A percentile compares a stretch with the other conserved stretches of the same genome.
Conservation (phyloP, 192 early-diverging fungal genomes). For the Entomortierella parvispora region DNA sequence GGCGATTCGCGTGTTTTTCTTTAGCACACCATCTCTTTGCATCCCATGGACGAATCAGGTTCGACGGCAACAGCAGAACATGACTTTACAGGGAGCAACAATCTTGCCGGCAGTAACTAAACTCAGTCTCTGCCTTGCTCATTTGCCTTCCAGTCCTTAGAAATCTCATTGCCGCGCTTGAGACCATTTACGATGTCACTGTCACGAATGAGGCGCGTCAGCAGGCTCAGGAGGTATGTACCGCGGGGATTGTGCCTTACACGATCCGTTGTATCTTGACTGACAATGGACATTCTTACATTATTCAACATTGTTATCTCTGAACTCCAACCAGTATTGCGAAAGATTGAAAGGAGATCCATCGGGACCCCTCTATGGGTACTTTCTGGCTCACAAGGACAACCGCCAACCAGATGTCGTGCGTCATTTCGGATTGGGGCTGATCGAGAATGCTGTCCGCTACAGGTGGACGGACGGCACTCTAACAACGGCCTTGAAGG, state of each 20-base stretch:
- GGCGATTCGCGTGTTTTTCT: too few relatives aligned
- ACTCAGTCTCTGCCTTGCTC: not conserved
- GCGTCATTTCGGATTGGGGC: slow-evolving; percentile 68
- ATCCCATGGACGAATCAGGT: too few relatives aligned
- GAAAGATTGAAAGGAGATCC: slow-evolving; percentile 59
- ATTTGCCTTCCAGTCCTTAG: slow-evolving; percentile 24
- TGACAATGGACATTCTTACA: not conserved
- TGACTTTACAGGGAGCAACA: too few relatives aligned
- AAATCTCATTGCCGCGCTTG: slow-evolving; percentile 54
- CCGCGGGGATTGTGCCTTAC: too few relatives aligned
- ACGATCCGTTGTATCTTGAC: too few relatives aligned
- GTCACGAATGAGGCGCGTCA: slow-evolving; percentile 54
- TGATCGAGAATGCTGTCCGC: slow-evolving; percentile 65
- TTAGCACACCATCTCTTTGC: too few relatives aligned
- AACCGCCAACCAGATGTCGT: slow-evolving; percentile 58
- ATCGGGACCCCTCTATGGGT: slow-evolving; percentile 61
- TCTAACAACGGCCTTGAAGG: slow-evolving; percentile 38
- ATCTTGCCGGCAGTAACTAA: too few relatives aligned
- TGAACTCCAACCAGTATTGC: slow-evolving; percentile 48
- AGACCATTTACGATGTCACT: slow-evolving; percentile 57
- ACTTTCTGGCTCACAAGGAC: slow-evolving; percentile 61
- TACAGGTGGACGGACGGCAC: slow-evolving; percentile 65
- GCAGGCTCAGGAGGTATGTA: slow-evolving; percentile 57
- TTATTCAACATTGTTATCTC: not conserved
- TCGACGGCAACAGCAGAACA: too few relatives aligned